These are phyloP conservation scores for Hypoxylon sp. DNA, from an alignment of 2,329 filamentous ascomycete species.

Conservation along the genomic window DNA sequence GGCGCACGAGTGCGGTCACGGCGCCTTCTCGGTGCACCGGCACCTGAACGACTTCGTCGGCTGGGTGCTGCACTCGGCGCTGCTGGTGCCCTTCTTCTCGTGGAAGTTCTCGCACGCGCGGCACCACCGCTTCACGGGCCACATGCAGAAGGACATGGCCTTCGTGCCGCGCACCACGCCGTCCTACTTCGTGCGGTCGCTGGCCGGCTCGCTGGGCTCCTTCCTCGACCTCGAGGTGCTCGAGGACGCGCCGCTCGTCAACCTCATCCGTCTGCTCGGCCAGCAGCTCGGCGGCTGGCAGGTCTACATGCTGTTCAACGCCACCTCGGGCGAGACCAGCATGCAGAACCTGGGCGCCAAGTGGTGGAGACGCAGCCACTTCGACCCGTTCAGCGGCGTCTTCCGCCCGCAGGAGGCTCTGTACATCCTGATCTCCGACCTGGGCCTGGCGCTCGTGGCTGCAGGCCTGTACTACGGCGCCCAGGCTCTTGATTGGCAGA, in stretches of 20 bases:
- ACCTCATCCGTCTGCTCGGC: slow-evolving; percentile 60
- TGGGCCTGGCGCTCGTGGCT: slow-evolving; percentile 63
- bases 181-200: slow-evolving; percentile 42
- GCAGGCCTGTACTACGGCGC: slow-evolving; percentile 60
- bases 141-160: slow-evolving; percentile 73
- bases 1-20: slow-evolving; percentile 75
- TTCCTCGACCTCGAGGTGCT: slow-evolving; percentile 60
- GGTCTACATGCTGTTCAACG: slow-evolving; percentile 68
- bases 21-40: slow-evolving; percentile 67
- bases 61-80: slow-evolving; percentile 69
- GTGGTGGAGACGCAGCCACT: slow-evolving; percentile 62
- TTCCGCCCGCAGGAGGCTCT: slow-evolving; percentile 65
- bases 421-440: slow-evolving; percentile 65
- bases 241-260: slow-evolving; percentile 69
- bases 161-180: slow-evolving; percentile 63
- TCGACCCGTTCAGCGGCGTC: slow-evolving; percentile 67
- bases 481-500: slow-evolving; percentile 62
- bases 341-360: slow-evolving; percentile 53
- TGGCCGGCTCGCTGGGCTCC: slow-evolving; percentile 45
- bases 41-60: slow-evolving; percentile 68
- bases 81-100: slow-evolving; percentile 75
- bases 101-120: slow-evolving; percentile 76
- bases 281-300: slow-evolving; percentile 73
- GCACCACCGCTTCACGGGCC: slow-evolving; percentile 73
- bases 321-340: slow-evolving; percentile 57